Conservation (phyloP, 495 filamentous ascomycete species). For the Aspergillus indologenus region DNA sequence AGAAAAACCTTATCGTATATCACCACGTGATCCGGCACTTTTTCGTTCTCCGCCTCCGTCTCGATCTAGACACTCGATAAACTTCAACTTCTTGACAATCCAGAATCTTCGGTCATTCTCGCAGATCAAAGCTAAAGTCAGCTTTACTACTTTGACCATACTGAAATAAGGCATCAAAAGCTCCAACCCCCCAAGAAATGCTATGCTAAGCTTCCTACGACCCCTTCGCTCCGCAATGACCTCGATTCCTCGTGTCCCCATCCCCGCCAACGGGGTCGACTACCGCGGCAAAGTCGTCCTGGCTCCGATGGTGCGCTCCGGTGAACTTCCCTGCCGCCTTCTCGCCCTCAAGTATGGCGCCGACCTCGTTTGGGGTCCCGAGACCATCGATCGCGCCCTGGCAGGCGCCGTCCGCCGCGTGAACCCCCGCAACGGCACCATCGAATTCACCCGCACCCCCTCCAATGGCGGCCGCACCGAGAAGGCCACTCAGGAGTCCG, state of each 20-base stretch:
- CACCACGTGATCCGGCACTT: conserved; percentile 27
- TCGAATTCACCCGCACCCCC: conserved; percentile 78
- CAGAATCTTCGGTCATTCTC: neutral
- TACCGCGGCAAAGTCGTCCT: conserved; percentile 91
- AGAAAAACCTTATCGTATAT: conserved; percentile 26
- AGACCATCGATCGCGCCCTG: conserved; percentile 86
- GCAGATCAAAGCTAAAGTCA: neutral
- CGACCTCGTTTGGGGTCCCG: conserved; percentile 95
- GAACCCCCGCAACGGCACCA: conserved; percentile 68
- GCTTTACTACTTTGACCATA: neutral
- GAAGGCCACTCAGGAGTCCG: conserved; percentile 55
- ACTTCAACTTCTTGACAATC: neutral
- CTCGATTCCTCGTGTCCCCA: conserved; percentile 62
- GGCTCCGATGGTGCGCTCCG: conserved; percentile 95
- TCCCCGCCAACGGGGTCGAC: conserved; percentile 85
- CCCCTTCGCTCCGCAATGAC: conserved; percentile 50
- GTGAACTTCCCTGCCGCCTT: conserved; percentile 86
- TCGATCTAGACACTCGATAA: neutral
- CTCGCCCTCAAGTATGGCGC: conserved; percentile 90
- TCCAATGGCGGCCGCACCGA: conserved; percentile 58
- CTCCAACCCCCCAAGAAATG: conserved; percentile 23
- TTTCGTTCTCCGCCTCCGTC: conserved; percentile 14
- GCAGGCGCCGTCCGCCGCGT: conserved; percentile 76
- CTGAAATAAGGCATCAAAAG: neutral
- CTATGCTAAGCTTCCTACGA: conserved; percentile 42